Evolutionary conservation across 1,284 basidiomycete species (phyloP).

Genomic region (Vanrija humicola): DNA sequence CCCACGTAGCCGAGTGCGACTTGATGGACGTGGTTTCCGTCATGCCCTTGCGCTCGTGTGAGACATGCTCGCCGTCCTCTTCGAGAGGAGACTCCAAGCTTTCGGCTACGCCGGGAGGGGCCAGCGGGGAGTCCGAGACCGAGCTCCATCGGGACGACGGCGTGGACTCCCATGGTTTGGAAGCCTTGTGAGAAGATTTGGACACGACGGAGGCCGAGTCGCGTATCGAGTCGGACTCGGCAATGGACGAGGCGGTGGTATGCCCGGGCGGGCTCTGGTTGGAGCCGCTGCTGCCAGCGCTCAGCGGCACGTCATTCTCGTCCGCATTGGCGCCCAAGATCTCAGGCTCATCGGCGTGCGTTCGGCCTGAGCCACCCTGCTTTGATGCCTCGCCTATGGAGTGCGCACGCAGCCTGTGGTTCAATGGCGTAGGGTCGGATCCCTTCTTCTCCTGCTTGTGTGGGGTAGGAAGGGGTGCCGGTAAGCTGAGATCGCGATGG

Average conservation of each 20-base stretch:
- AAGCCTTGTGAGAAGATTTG: no score
- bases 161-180: no score
- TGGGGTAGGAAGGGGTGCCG: background rate
- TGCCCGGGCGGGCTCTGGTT: no score
- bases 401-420: slow-evolving; percentile 13
- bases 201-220: no score
- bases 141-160: no score
- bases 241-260: no score
- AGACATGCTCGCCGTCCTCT: background rate
- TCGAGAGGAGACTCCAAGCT: background rate
- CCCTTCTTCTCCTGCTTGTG: slow-evolving; percentile 13
- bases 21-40: slow-evolving; percentile 29
- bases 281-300: no score
- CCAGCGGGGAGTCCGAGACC: no score
- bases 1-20: slow-evolving; percentile 40
- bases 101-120: no score
- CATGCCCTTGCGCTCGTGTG: slow-evolving; percentile 26
- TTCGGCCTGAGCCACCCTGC: background rate
- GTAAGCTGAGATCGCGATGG: background rate
- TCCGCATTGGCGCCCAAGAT: background rate
- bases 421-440: slow-evolving; percentile 28
- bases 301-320: no score
- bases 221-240: no score
- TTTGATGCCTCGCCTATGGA: background rate
- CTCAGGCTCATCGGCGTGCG: slow-evolving; percentile 7